Evolutionary conservation across 768 basidiomycete genomes (phyloP).

Genomic region (Agrocybe chaxingu): DNA sequence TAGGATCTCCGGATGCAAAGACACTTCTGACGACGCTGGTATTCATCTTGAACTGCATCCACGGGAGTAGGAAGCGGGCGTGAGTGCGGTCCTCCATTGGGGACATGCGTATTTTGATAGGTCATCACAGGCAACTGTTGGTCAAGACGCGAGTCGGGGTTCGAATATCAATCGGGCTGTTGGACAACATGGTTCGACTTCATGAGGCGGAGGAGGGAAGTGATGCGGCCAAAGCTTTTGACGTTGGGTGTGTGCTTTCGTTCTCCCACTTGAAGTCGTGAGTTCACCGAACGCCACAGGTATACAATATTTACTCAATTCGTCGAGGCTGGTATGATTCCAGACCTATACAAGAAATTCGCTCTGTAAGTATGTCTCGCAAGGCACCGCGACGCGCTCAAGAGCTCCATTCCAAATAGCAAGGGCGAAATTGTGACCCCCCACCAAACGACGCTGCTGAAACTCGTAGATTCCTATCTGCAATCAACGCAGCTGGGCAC

Average conservation of each 20-base stretch:
- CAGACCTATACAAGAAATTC: conserved; percentile 58
- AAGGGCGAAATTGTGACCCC: conserved; percentile 73
- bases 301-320: conserved; percentile 65
- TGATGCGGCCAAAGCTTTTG: conserved; percentile 67
- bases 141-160: conserved; percentile 51
- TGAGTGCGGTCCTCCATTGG: conserved; percentile 30
- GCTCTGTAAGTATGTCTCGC: conserved; percentile 44
- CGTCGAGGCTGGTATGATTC: conserved; percentile 56
- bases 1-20: conserved; percentile 62
- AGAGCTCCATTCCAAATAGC: conserved; percentile 30
- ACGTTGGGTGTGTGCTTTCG: conserved; percentile 56
- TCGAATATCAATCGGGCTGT: conserved; percentile 62
- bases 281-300: conserved; percentile 29
- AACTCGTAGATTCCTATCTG: conserved; percentile 82
- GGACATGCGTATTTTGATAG: conserved; percentile 7
- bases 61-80: conserved; percentile 54
- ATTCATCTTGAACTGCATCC: conserved; percentile 70
- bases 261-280: conserved; percentile 3
- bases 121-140: conserved; percentile 45
- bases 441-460: conserved; percentile 84
- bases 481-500: conserved; percentile 45
- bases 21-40: conserved; percentile 62
- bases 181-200: conserved; percentile 70
- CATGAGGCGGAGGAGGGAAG: conserved; percentile 66
- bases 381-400: not conserved